Base-by-base conservation (phyloP, 2,329 filamentous ascomycete species). In the Diaporthe caulivora region DNA sequence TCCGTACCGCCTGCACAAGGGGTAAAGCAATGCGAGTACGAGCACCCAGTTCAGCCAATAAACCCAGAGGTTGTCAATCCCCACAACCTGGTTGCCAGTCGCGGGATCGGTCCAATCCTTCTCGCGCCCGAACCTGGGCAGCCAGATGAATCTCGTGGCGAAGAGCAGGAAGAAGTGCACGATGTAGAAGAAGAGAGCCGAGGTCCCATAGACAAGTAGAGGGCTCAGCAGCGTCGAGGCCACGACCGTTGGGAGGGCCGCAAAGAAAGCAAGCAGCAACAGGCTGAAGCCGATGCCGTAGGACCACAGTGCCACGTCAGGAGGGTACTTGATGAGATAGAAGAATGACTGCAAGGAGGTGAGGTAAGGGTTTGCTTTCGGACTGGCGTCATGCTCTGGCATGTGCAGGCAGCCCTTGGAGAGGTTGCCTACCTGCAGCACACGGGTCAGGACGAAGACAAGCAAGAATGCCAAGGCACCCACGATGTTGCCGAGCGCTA, bases 311-410 rank as follows among this genome's bases (percentile, higher is more conserved):
- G 84, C 84, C 5, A 87, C 80, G 74, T 87, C 86, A 6, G 86
- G 86, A 0, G 86, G 85, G 62, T 86, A 86, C 77, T 87, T 87
- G 75, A 83, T 78, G 55, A 86, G 76, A 79, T 86, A 87, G 77
- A 87, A 85, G 79, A 87, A 87, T 8, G 85, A 82, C 34, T 78
- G 77, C 1, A 78, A 76, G 0, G 85, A 86, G 6, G 77, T 80
- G 21, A 87, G 81, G 58, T 86, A 87, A 2, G 81, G 84, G 74
- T 87, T 86, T 17, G 64, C 71, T 4, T 75, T 71, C 0, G 81
- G 80, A 24, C 79, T 77, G 15, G 70, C 72, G 11, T 73, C 67
- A 26, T 86, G 82, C 29, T 83, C 84, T 0, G 83, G 81, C 3
- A 83, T 84, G 3, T 80, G 81, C 0, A 86, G 79, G 29, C 85